phyloP scores from a whole-genome alignment of 768 basidiomycete genomes.

The Cystoderma amianthinum region DNA sequence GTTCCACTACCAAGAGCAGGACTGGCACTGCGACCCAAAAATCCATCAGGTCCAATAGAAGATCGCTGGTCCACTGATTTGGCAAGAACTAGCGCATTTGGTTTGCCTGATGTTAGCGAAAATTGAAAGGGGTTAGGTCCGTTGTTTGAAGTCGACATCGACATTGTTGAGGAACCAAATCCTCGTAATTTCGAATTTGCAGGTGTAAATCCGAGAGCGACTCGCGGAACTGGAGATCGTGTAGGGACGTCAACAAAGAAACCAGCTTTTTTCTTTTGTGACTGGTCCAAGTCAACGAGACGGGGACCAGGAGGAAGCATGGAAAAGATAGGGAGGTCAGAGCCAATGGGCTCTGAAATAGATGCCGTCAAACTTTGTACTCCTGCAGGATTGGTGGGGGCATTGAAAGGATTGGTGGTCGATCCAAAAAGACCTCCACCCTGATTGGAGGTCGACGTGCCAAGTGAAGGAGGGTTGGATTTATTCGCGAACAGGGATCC shows the following conservation, averaged over 20 bases:
- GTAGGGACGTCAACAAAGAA: constrained; percentile 75
- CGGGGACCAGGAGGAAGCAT: constrained; percentile 71
- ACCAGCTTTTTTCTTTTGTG: constrained; percentile 67
- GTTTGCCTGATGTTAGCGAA: constrained; percentile 49
- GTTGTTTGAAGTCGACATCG: constrained; percentile 27
- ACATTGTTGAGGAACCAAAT: constrained; percentile 45
- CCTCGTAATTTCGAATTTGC: constrained; percentile 69
- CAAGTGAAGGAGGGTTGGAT: constrained; percentile 42
- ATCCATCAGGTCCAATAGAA: constrained; percentile 46
- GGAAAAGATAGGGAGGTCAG: constrained; percentile 66
- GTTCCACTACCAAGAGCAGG: constrained; percentile 63
- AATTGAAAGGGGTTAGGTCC: constrained; percentile 29
- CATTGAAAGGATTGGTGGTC: constrained; percentile 17
- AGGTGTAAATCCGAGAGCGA: constrained; percentile 59
- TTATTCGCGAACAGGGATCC: constrained; percentile 45
- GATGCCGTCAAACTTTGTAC: constrained; percentile 70
- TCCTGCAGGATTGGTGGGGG: constrained; percentile 33
- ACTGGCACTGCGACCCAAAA: constrained; percentile 52
- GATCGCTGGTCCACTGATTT: constrained; percentile 37
- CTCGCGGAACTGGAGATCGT: constrained; percentile 61
- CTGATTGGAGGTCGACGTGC: constrained; percentile 31
- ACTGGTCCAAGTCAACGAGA: constrained; percentile 50
- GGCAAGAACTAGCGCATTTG: constrained; percentile 47
- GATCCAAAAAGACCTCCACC: constrained; percentile 29
- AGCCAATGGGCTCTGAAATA: constrained; percentile 78